A percentile compares a stretch with the other conserved stretches of the same genome.
Conservation (phyloP, 805 yeast species). For the Myxozyma monticola region DNA sequence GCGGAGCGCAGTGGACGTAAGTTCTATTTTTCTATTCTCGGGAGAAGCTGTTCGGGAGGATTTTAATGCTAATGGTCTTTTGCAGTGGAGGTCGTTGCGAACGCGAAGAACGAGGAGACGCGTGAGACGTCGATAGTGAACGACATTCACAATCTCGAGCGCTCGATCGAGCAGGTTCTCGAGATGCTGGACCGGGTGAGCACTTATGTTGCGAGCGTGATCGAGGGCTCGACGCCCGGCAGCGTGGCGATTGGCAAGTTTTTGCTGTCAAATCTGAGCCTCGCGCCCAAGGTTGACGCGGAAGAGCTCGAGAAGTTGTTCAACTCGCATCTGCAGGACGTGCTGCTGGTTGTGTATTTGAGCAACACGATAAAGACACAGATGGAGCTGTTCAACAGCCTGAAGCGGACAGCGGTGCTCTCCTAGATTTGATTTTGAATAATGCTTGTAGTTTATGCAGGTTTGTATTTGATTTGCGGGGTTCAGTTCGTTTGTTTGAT, state of each 20-base stretch:
- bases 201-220: slow-evolving; percentile 35
- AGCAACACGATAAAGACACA: slow-evolving; percentile 84
- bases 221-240: slow-evolving; percentile 34
- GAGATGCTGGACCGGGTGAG: slow-evolving; percentile 44
- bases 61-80: slow-evolving; percentile 17
- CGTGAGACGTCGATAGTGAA: slow-evolving; percentile 38
- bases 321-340: slow-evolving; percentile 74
- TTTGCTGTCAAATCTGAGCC: slow-evolving; percentile 50
- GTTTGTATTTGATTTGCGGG: too few relatives aligned
- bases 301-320: slow-evolving; percentile 60
- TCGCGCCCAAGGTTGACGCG: slow-evolving; percentile 45
- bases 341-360: slow-evolving; percentile 76
- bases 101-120: slow-evolving; percentile 39
- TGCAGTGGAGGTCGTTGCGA: slow-evolving; percentile 39
- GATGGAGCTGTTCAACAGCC: slow-evolving; percentile 28
- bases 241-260: slow-evolving; percentile 59
- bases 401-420: too few relatives aligned
- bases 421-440: too few relatives aligned
- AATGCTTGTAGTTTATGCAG: too few relatives aligned
- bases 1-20: slow-evolving; percentile 63
- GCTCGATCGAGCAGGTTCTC: slow-evolving; percentile 41
- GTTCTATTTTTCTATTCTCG: slow-evolving; percentile 39
- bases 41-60: background rate
- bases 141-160: slow-evolving; percentile 39
- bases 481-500: too few relatives aligned